Conservation (phyloP, 1,139 yeast genomes). For the Wickerhamomyces sp. region DNA sequence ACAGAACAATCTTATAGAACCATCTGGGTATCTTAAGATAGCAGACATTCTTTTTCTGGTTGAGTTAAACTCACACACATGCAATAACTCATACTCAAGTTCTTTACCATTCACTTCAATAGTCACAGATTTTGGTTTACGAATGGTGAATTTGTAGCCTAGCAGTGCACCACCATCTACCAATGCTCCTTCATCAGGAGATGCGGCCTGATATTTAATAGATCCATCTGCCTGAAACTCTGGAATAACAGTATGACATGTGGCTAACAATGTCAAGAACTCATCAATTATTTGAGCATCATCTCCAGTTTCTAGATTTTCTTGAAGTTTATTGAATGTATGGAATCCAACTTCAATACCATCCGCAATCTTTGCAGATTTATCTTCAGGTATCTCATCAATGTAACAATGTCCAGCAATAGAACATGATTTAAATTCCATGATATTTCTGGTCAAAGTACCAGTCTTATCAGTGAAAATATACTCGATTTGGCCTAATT, state of each 20-base stretch:
- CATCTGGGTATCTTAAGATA: constrained; percentile 91
- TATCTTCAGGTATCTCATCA: constrained; percentile 88
- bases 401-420: constrained; percentile 92
- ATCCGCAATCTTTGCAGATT: constrained; percentile 62
- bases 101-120: constrained; percentile 45
- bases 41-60: constrained; percentile 98
- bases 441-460: constrained; percentile 87
- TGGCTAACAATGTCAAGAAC: constrained; percentile 78
- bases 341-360: constrained; percentile 82
- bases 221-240: constrained; percentile 59
- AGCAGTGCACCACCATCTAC: constrained; percentile 93
- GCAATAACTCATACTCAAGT: constrained; percentile 66
- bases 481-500: constrained; percentile 92
- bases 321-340: constrained; percentile 61
- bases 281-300: constrained; percentile 71
- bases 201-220: constrained; percentile 95
- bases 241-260: constrained; percentile 97
- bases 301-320: constrained; percentile 43
- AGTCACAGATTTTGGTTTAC: constrained; percentile 81
- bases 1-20: constrained; percentile 80
- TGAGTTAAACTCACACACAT: constrained; percentile 94
- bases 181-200: constrained; percentile 98
- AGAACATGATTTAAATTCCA: constrained; percentile 94
- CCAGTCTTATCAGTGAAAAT: constrained; percentile 97
- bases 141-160: constrained; percentile 79